Evolutionary conservation across 192 early-diverging fungal species (phyloP).

Genomic region (Entrophospora sp.): DNA sequence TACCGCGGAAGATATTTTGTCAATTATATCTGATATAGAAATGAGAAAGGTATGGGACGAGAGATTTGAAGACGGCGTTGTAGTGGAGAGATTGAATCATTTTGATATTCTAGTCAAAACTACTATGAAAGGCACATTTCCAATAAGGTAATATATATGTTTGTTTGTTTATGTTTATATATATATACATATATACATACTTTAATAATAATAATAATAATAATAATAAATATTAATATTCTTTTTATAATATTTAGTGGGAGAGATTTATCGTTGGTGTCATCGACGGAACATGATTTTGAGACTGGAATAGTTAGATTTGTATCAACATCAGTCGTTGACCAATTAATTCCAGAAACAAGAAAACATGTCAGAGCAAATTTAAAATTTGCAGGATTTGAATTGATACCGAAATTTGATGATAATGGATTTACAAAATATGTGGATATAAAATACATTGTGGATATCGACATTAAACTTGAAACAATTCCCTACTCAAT

Average conservation of each 20-base stretch:
- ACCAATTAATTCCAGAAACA: constrained; percentile 36
- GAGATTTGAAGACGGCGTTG: constrained; percentile 35
- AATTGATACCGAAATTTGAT: constrained; percentile 38
- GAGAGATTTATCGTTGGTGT: constrained; percentile 38
- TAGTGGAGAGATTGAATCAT: constrained; percentile 39
- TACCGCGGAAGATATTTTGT: constrained; percentile 45
- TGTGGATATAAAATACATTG: constrained; percentile 36
- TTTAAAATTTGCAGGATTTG: constrained; percentile 40
- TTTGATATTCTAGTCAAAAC: constrained; percentile 40
- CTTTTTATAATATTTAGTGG: constrained; percentile 27
- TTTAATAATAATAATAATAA: not conserved
- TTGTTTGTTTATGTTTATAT: too few species aligned
- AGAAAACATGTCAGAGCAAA: constrained; percentile 36
- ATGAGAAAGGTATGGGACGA: constrained; percentile 46
- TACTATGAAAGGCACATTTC: constrained; percentile 26
- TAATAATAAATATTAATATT: not conserved
- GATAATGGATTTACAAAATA: constrained; percentile 26
- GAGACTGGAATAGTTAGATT: constrained; percentile 33
- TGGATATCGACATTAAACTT: constrained; percentile 39
- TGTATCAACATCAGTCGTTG: constrained; percentile 38
- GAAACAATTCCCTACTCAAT: constrained; percentile 35
- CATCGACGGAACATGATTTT: constrained; percentile 42
- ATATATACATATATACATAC: too few species aligned
- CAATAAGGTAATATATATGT: constrained; percentile 29
- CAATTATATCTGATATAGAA: constrained; percentile 36